phyloP scores from a whole-genome alignment of 495 filamentous ascomycete genomes.

The Penicillium paradoxum region DNA sequence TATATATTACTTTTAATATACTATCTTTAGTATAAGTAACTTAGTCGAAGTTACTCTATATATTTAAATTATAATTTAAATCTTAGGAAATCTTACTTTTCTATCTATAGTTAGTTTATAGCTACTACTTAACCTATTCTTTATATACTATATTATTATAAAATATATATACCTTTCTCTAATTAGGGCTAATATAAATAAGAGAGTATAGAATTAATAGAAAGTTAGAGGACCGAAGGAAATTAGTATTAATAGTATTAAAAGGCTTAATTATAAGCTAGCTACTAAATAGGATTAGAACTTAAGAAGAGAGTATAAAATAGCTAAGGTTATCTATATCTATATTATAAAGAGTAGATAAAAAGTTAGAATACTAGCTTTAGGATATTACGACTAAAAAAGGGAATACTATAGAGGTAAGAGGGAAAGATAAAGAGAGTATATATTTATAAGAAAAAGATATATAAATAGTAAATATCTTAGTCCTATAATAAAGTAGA shows the following conservation, averaged over 20 bases:
- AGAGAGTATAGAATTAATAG: background rate
- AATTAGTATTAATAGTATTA: background rate
- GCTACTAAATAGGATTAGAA: background rate
- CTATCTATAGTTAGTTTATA: too few relatives aligned
- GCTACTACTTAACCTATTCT: slow-evolving; percentile 3
- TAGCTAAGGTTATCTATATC: background rate
- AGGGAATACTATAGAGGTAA: background rate
- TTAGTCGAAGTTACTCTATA: slow-evolving; percentile 3
- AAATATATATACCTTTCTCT: background rate
- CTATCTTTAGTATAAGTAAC: slow-evolving; percentile 1
- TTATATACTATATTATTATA: slow-evolving; percentile 7
- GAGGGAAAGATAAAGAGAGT: background rate
- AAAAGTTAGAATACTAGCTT: background rate
- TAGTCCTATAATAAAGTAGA: background rate
- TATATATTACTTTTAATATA: slow-evolving; percentile 8
- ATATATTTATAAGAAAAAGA: background rate
- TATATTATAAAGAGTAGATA: background rate
- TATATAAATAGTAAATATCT: background rate
- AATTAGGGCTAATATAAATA: background rate
- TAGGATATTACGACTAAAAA: background rate
- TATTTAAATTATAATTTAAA: background rate
- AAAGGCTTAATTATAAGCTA: background rate
- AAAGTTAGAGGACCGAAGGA: background rate
- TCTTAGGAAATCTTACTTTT: slow-evolving; percentile 4
- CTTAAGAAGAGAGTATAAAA: background rate